Conservation (phyloP, 257 asterid genomes). For the Cinchona pubescens region DNA sequence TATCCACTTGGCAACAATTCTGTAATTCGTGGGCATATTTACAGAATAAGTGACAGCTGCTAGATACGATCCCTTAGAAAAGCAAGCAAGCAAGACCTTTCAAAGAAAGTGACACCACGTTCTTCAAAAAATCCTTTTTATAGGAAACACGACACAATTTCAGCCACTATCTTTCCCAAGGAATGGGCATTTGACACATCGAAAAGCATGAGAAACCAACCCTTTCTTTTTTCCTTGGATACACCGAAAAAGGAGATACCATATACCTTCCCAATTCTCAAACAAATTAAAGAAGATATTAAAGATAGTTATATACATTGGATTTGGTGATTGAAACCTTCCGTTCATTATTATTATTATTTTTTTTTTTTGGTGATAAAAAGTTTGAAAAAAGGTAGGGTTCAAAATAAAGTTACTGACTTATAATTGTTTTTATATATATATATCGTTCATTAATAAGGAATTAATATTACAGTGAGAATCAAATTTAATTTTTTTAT, state of each 20-base stretch:
- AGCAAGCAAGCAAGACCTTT: slow-evolving; percentile 3
- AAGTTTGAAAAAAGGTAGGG: no score
- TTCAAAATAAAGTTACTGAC: no score
- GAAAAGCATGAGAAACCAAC: slow-evolving; percentile 34
- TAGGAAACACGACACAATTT: slow-evolving; percentile 33
- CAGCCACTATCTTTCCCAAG: slow-evolving; percentile 35
- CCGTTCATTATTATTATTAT: neutral
- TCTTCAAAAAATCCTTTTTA: slow-evolving; percentile 12
- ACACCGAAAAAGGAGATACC: neutral
- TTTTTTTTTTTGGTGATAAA: no score
- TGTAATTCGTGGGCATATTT: slow-evolving; percentile 7
- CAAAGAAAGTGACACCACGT: slow-evolving; percentile 20
- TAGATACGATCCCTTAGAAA: slow-evolving; percentile 4
- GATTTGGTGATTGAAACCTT: neutral
- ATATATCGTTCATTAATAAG: no score
- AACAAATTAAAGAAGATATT: neutral
- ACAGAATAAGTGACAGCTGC: slow-evolving; percentile 5
- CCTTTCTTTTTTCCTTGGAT: slow-evolving; percentile 12
- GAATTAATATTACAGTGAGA: no score
- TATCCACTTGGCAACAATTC: no score
- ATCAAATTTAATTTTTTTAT: neutral
- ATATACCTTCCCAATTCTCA: neutral
- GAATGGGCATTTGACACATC: slow-evolving; percentile 48
- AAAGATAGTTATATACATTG: no score
- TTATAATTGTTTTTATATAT: no score